phyloP scores from a whole-genome alignment of 169 alveolate genomes.

The Plasmodium inui region DNA sequence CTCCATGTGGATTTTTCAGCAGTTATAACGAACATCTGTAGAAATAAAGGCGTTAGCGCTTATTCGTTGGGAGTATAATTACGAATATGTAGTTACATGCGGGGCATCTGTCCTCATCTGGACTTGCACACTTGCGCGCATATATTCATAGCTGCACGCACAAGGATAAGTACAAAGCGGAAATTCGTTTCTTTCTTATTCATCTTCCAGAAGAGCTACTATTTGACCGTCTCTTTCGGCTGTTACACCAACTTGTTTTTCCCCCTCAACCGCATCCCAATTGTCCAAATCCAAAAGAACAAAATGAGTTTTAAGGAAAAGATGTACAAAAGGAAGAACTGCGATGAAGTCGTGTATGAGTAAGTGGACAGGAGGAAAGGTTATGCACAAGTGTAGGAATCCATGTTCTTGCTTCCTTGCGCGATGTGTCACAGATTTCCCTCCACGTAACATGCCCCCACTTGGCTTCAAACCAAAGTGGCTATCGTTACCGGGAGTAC shows the following conservation, averaged over 20 bases:
- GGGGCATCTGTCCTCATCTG: background rate
- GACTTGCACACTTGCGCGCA: background rate
- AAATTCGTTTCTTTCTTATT: background rate
- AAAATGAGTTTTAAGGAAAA: slow-evolving; percentile 42
- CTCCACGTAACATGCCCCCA: background rate
- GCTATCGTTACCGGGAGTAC: background rate
- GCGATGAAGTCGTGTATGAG: slow-evolving; percentile 34
- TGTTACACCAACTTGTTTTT: background rate
- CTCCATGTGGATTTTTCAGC: background rate
- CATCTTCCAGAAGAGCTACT: background rate
- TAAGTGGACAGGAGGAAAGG: background rate
- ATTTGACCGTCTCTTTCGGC: background rate
- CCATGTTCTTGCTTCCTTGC: background rate
- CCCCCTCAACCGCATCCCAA: background rate
- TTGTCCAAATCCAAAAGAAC: background rate
- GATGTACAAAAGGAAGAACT: background rate
- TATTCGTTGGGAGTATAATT: background rate
- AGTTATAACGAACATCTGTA: background rate
- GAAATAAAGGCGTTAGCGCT: background rate
- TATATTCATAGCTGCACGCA: background rate
- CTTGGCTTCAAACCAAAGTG: background rate
- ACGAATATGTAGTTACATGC: background rate
- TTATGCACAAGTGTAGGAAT: background rate
- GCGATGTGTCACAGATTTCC: background rate
- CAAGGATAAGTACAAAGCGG: background rate